Conservation (phyloP, 139 green algal species). For the Desmodesmus armatus region DNA sequence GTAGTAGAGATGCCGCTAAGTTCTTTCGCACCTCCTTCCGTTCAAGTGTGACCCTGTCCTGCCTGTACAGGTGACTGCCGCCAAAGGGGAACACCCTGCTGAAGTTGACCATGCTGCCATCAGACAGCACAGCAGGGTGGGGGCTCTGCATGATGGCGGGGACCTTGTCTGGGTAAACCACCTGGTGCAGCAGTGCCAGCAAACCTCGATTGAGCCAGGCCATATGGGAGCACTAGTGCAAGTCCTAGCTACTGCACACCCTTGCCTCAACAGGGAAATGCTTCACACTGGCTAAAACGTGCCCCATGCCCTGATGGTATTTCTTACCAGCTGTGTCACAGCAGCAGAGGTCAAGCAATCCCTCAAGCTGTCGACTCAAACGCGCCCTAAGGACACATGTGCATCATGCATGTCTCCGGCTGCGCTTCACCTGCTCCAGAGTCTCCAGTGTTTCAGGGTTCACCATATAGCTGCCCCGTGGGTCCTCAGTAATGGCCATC, state of each 20-base stretch:
- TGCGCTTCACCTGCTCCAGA: conserved; percentile 56
- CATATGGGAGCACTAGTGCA: no score
- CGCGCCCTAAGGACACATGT: not conserved
- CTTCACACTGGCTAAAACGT: no score
- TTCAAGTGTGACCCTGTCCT: conserved; percentile 32
- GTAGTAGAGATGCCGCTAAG: not conserved
- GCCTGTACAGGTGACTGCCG: conserved; percentile 57
- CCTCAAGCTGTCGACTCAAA: no score
- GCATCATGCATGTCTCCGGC: no score
- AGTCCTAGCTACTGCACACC: no score
- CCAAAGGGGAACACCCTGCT: conserved; percentile 58
- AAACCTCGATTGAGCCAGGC: not conserved
- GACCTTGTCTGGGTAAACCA: conserved; percentile 37
- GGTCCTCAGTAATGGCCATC: conserved; percentile 59
- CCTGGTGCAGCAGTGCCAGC: conserved; percentile 1
- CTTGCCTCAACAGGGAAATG: no score
- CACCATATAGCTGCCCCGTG: conserved; percentile 62
- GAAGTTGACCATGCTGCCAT: conserved; percentile 81
- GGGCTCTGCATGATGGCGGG: conserved; percentile 75
- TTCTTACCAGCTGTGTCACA: no score
- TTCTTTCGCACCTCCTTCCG: conserved; percentile 14
- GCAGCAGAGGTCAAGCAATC: no score
- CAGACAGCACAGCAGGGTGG: conserved; percentile 65
- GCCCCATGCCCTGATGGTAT: no score
- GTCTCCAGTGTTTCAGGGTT: conserved; percentile 67